Conservation (phyloP, 179 eudicot species). For the Kewa caespitosa region DNA sequence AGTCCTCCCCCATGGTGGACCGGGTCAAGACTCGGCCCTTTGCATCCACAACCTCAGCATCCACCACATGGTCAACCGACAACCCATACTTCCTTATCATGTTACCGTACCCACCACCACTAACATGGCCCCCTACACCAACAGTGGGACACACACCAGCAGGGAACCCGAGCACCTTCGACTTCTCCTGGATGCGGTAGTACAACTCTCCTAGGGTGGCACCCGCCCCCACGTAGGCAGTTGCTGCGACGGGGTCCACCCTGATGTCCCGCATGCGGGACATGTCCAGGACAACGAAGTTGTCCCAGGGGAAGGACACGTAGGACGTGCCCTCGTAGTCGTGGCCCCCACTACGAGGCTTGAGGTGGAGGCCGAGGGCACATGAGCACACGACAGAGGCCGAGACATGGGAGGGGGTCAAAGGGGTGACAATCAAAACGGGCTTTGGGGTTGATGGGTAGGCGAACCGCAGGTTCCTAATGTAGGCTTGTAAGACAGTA, state of each 20-base stretch:
- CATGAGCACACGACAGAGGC: slow-evolving; percentile 18
- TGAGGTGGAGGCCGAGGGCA: slow-evolving; percentile 20
- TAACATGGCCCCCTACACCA: slow-evolving; percentile 54
- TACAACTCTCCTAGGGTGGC: slow-evolving; percentile 35
- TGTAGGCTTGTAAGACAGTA: slow-evolving; percentile 9
- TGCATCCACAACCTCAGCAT: slow-evolving; percentile 37
- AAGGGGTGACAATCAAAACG: slow-evolving; percentile 22
- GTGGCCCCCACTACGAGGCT: slow-evolving; percentile 33
- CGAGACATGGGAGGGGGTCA: slow-evolving; percentile 21
- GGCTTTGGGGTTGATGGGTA: slow-evolving; percentile 24
- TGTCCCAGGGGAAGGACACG: background rate
- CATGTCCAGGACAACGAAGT: slow-evolving; percentile 32
- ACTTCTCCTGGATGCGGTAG: slow-evolving; percentile 30
- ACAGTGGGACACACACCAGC: slow-evolving; percentile 52
- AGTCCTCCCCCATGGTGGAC: slow-evolving; percentile 27
- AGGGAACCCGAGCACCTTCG: slow-evolving; percentile 32
- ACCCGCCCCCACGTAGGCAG: slow-evolving; percentile 38
- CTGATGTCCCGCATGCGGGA: slow-evolving; percentile 4
- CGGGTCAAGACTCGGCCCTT: slow-evolving; percentile 30
- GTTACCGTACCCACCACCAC: slow-evolving; percentile 49
- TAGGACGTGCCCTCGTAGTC: slow-evolving; percentile 32
- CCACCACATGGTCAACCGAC: slow-evolving; percentile 37
- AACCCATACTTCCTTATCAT: slow-evolving; percentile 45
- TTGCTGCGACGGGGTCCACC: slow-evolving; percentile 18
- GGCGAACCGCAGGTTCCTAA: slow-evolving; percentile 27